Percentiles rank a stretch among this genome's conserved stretches.
These are phyloP conservation scores for Ochetophila trinervis DNA, from an alignment of 306 rosid species.

Conservation along the genomic window DNA sequence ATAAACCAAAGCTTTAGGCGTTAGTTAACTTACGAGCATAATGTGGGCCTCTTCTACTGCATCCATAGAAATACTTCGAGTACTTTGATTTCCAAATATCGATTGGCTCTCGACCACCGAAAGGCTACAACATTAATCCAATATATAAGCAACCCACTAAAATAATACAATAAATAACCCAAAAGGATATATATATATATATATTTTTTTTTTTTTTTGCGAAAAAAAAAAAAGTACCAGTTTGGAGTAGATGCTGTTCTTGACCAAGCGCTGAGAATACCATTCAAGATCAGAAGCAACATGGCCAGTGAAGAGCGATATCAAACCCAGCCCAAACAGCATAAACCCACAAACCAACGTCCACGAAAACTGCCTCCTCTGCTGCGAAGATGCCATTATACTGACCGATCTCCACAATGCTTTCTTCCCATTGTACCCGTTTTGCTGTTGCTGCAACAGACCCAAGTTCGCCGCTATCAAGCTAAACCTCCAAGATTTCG, in stretches of 20 bases:
- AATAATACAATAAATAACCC: background rate
- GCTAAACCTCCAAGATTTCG: slow-evolving; percentile 55
- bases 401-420: slow-evolving; percentile 50
- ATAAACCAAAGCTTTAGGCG: background rate
- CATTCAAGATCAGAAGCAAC: slow-evolving; percentile 92
- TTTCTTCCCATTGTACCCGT: slow-evolving; percentile 32
- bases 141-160: background rate
- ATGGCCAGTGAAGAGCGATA: slow-evolving; percentile 90
- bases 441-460: slow-evolving; percentile 48
- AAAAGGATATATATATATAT: background rate
- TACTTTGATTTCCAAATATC: slow-evolving; percentile 86
- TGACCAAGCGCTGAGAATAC: slow-evolving; percentile 75
- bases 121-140: slow-evolving; percentile 42
- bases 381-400: slow-evolving; percentile 32
- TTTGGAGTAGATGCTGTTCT: slow-evolving; percentile 48
- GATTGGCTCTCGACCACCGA: slow-evolving; percentile 47
- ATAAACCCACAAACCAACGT: slow-evolving; percentile 70
- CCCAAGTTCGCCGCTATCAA: slow-evolving; percentile 59
- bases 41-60: slow-evolving; percentile 70
- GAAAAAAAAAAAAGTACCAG: background rate
- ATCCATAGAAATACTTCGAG: slow-evolving; percentile 72
- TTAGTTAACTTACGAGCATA: slow-evolving; percentile 49
- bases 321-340: slow-evolving; percentile 84
- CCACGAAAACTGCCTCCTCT: slow-evolving; percentile 56
- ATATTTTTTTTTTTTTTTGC: too few species aligned